phyloP scores from a whole-genome alignment of 371 early-diverging fungal species.

The Mucor mucedo region DNA sequence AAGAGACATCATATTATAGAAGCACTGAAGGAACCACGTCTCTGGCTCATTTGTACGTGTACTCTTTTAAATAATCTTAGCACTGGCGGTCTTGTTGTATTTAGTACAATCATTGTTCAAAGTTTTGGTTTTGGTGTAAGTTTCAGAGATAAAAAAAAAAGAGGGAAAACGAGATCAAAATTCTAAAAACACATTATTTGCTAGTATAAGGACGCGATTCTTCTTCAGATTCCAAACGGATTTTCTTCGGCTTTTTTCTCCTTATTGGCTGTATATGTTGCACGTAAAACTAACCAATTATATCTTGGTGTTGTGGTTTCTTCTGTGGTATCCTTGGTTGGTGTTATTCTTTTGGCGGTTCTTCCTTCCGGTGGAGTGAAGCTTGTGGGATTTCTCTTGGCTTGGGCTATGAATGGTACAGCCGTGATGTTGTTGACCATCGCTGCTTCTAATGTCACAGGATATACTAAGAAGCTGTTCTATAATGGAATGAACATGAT shows the following conservation, averaged over 20 bases:
- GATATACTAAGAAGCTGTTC: conserved; percentile 49
- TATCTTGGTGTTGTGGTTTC: conserved; percentile 25
- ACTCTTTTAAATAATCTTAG: conserved; percentile 31
- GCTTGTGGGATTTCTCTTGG: conserved; percentile 37
- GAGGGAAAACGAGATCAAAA: too few species aligned
- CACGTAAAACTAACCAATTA: conserved; percentile 26
- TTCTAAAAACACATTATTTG: too few species aligned
- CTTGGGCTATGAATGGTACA: conserved; percentile 32
- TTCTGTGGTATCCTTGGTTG: conserved; percentile 25
- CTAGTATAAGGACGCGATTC: conserved; percentile 27
- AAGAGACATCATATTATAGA: conserved; percentile 32
- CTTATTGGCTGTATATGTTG: conserved; percentile 17
- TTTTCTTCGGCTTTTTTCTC: conserved; percentile 20
- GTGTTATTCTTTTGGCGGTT: conserved; percentile 33
- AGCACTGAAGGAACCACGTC: conserved; percentile 30
- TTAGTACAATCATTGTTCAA: conserved; percentile 36
- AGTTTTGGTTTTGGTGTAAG: conserved; percentile 42
- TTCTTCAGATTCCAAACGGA: conserved; percentile 41
- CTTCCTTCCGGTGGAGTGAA: conserved; percentile 33
- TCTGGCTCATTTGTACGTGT: conserved; percentile 27
- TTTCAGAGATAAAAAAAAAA: background rate
- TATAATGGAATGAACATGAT: conserved; percentile 36
- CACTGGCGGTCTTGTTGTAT: conserved; percentile 40
- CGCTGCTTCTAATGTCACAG: conserved; percentile 39
- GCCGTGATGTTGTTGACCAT: conserved; percentile 34